phyloP scores from a whole-genome alignment of 352 stramenopile genomes.

The Peronospora destructor region DNA sequence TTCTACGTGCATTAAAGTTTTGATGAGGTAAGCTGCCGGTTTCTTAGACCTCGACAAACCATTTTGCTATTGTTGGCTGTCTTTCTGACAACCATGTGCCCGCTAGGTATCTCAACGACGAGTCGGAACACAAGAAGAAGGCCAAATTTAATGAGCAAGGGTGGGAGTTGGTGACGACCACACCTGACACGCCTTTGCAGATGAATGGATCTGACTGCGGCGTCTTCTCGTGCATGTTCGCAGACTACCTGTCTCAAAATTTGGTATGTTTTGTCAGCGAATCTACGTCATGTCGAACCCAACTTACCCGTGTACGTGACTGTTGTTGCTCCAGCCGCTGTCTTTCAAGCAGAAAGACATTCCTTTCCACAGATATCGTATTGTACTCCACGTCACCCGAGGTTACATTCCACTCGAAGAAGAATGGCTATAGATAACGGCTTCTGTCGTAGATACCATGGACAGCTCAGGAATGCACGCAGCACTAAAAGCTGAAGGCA shows the following conservation, averaged over 20 bases:
- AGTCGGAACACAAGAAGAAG: constrained; percentile 83
- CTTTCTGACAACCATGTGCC: constrained; percentile 1
- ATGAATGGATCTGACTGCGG: constrained; percentile 81
- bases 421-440: constrained; percentile 38
- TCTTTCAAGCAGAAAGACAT: constrained; percentile 78
- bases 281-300: neutral
- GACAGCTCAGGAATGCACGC: neutral
- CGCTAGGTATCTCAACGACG: constrained; percentile 70
- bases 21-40: constrained; percentile 36
- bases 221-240: constrained; percentile 85
- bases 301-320: neutral
- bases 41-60: neutral
- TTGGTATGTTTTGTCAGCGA: constrained; percentile 28
- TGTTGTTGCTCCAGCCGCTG: constrained; percentile 34
- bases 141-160: constrained; percentile 46
- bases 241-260: constrained; percentile 67
- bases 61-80: neutral
- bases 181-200: constrained; percentile 61
- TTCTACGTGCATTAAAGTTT: constrained; percentile 57
- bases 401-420: constrained; percentile 60
- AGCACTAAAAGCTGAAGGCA: neutral
- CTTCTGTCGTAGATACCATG: neutral
- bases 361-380: constrained; percentile 76
- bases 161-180: constrained; percentile 61
- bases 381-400: constrained; percentile 66